These are phyloP conservation scores for Hortiboletus campestris DNA, from an alignment of 768 basidiomycete species.

Conservation along the genomic window DNA sequence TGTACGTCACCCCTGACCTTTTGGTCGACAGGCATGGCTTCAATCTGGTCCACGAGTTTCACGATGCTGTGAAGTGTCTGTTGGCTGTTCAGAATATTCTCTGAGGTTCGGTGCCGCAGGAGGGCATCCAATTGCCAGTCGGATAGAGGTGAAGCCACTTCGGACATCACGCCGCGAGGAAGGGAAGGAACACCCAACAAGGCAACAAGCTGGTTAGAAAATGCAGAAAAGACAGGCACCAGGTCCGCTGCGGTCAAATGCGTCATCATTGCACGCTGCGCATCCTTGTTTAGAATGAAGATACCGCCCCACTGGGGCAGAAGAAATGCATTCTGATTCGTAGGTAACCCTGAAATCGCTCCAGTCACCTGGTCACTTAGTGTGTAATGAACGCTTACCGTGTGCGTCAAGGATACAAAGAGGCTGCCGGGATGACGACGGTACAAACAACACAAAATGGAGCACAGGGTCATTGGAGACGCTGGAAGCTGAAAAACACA, in stretches of 20 bases:
- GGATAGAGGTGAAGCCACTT: constrained; percentile 38
- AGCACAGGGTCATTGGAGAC: constrained; percentile 92
- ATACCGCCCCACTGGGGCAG: constrained; percentile 95
- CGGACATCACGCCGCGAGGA: constrained; percentile 44
- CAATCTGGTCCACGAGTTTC: constrained; percentile 79
- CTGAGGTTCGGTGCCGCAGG: constrained; percentile 61
- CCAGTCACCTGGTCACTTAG: constrained; percentile 8
- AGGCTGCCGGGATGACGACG: constrained; percentile 66
- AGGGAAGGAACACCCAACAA: constrained; percentile 79
- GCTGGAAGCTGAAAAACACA: constrained; percentile 65
- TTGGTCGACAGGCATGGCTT: constrained; percentile 87
- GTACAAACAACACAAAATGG: constrained; percentile 89
- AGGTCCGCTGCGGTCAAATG: constrained; percentile 42
- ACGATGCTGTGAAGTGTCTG: constrained; percentile 83
- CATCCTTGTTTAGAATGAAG: constrained; percentile 64
- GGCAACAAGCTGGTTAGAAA: constrained; percentile 67
- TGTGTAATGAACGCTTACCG: constrained; percentile 35
- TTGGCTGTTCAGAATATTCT: constrained; percentile 64
- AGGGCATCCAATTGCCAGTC: constrained; percentile 85
- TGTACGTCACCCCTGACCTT: constrained; percentile 74
- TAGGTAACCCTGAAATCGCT: constrained; percentile 40
- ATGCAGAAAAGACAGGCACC: constrained; percentile 55
- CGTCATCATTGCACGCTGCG: constrained; percentile 21
- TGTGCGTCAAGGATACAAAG: constrained; percentile 59
- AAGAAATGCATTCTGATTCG: constrained; percentile 69